Evolutionary conservation across 139 green algal genomes (phyloP).

Genomic region (Chara braunii): DNA sequence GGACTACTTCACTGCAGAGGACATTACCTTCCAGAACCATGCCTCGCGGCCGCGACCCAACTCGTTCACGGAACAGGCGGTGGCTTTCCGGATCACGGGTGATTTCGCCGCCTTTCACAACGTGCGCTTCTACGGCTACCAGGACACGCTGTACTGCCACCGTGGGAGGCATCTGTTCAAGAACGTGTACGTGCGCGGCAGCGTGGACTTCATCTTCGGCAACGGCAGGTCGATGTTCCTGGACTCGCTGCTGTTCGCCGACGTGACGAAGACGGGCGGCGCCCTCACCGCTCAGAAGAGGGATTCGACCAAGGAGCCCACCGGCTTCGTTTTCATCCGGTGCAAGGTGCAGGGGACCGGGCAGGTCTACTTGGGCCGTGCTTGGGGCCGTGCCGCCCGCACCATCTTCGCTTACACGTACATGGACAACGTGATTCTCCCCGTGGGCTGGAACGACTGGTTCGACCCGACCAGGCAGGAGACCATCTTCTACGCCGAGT

Average conservation of each 20-base stretch:
- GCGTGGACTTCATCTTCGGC: constrained; percentile 18
- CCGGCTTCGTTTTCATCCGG: background rate
- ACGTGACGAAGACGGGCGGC: constrained; percentile 4
- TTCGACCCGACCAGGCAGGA: background rate
- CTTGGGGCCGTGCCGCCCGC: constrained; percentile 8
- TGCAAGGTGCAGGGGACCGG: background rate
- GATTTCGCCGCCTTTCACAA: constrained; percentile 6
- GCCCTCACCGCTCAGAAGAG: constrained; percentile 1
- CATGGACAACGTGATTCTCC: constrained; percentile 12
- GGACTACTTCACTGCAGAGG: constrained; percentile 10
- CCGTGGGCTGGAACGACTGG: constrained; percentile 17
- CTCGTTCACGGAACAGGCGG: constrained; percentile 5
- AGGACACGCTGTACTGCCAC: constrained; percentile 21
- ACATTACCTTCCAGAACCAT: constrained; percentile 17
- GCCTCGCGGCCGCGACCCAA: constrained; percentile 2
- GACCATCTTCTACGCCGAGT: background rate
- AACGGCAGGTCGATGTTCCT: background rate
- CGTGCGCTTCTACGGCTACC: background rate
- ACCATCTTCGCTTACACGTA: constrained; percentile 21
- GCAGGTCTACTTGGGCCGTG: constrained; percentile 11
- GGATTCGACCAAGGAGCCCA: background rate
- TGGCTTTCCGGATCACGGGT: constrained; percentile 9
- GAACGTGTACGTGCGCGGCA: constrained; percentile 2
- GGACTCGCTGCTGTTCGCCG: constrained; percentile 6
- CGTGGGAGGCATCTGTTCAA: constrained; percentile 7